Base-by-base conservation (phyloP, 2,329 filamentous ascomycete species). In the Laburnicola sp. region DNA sequence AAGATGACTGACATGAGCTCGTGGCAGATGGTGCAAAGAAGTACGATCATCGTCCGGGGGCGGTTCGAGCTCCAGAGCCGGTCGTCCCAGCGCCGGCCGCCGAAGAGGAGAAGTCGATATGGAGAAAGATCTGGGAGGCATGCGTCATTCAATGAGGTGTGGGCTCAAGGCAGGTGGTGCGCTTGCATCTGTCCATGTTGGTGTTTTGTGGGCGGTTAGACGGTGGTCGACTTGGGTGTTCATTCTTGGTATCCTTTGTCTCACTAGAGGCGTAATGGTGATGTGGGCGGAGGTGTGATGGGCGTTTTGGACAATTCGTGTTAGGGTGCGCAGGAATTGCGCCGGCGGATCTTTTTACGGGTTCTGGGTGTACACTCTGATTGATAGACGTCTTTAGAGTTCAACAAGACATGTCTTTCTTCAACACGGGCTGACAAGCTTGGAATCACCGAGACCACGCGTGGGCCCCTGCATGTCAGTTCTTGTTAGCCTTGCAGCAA, bases 201-300 rank as follows among this genome's bases (percentile, higher is more conserved):
- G 26, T 16, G 42, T 7, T 30, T 30, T 50, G 16, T 1, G 42
- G 50, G 45, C 44, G 44, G 45, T 44, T 36, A 38, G 28, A 40
- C 28, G 31, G 45, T 16, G 16, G 41, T 47, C 39, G 39, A 40
- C 27, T 35, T 41, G 37, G 44, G 36, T 6, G 10, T 38, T 40
- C 42, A 40, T 38, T 50, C 16, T 45, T 28, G 40, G 35, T 34
- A 34, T 39, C 42, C 35, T 44, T 52, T 26, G 26, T 27, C 49
- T 54, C 51, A 30, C 51, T 42, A 28, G 54, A 54, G 62, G 59
- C 54, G 64, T 60, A 65, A 59, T 56, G 65, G 65, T 52, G 56
- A 65, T 54, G 51, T 2, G 56, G 59, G 57, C 51, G 53, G 57
- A 41, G 63, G 61, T 52, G 52, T 59, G 63, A 60, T 57, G 46